phyloP scores from a whole-genome alignment of 208 protist species.

The Trypanosoma congolense region DNA sequence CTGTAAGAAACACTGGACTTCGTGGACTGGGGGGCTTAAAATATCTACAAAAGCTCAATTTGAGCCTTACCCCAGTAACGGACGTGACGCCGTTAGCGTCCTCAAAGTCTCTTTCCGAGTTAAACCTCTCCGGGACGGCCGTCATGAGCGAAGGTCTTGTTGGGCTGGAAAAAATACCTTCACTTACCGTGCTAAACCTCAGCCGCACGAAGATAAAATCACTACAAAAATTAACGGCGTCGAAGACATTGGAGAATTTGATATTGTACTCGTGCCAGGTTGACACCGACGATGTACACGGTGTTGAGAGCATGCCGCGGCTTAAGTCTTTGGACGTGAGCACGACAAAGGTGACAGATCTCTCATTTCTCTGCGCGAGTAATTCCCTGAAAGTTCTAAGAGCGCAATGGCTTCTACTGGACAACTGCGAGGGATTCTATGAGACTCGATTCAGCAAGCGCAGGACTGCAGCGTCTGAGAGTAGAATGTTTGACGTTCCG shows the following conservation, averaged over 20 bases:
- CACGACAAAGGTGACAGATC: constrained; percentile 24
- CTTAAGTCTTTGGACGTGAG: constrained; percentile 15
- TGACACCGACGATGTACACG: constrained; percentile 5
- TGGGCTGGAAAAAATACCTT: constrained; percentile 17
- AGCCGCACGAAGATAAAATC: constrained; percentile 17
- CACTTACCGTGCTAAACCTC: constrained; percentile 17
- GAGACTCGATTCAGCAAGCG: constrained; percentile 30
- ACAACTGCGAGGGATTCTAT: constrained; percentile 51
- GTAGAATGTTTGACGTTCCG: background rate
- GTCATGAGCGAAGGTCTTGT: constrained; percentile 13
- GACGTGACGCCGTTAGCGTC: constrained; percentile 34
- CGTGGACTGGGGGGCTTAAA: constrained; percentile 6
- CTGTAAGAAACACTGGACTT: constrained; percentile 15
- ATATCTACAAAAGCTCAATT: constrained; percentile 35
- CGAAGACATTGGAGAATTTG: constrained; percentile 12
- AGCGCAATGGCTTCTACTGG: constrained; percentile 63
- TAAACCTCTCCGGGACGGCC: constrained; percentile 8
- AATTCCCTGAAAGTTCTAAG: constrained; percentile 41
- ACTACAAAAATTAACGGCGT: constrained; percentile 7
- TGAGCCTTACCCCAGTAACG: constrained; percentile 52
- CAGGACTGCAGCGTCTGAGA: constrained; percentile 1
- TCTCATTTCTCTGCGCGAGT: constrained; percentile 46
- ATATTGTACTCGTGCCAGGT: constrained; percentile 17
- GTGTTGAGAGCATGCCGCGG: constrained; percentile 13
- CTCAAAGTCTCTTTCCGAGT: constrained; percentile 30